phyloP scores from a whole-genome alignment of 75 land plant species.

The Chamaecyparis obtusa region DNA sequence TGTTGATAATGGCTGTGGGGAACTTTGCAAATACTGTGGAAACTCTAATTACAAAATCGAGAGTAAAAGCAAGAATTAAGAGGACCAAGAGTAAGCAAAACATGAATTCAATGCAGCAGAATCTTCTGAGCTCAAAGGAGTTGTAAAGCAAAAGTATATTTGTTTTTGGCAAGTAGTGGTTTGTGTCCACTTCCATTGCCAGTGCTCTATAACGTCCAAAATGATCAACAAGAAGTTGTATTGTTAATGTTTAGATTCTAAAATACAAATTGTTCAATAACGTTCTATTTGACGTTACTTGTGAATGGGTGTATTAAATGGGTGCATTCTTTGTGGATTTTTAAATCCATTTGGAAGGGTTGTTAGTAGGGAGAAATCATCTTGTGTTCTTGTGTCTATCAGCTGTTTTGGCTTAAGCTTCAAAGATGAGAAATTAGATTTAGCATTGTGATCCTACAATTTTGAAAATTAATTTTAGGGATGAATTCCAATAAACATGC shows the following conservation, averaged over 20 bases:
- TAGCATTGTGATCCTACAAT: not conserved
- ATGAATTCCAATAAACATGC: not conserved
- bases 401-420: not conserved
- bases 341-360: not conserved
- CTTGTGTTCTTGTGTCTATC: not conserved
- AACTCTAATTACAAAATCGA: constrained; percentile 63
- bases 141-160: not conserved
- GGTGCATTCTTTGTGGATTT: not conserved
- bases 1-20: constrained; percentile 81
- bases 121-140: not conserved
- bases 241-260: not conserved
- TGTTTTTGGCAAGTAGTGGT: not conserved
- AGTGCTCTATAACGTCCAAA: not conserved
- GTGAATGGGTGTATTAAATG: not conserved
- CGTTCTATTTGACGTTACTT: not conserved
- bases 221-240: not conserved
- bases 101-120: not conserved
- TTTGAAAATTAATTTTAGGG: not conserved
- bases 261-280: not conserved
- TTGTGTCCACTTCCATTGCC: not conserved
- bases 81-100: constrained; percentile 53
- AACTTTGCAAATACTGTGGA: constrained; percentile 80
- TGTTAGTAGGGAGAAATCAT: not conserved
- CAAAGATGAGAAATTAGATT: not conserved
- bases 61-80: constrained; percentile 74